These are phyloP conservation scores for Oryza brachyantha DNA, from an alignment of 176 grass and related monocot species.

Conservation along the genomic window DNA sequence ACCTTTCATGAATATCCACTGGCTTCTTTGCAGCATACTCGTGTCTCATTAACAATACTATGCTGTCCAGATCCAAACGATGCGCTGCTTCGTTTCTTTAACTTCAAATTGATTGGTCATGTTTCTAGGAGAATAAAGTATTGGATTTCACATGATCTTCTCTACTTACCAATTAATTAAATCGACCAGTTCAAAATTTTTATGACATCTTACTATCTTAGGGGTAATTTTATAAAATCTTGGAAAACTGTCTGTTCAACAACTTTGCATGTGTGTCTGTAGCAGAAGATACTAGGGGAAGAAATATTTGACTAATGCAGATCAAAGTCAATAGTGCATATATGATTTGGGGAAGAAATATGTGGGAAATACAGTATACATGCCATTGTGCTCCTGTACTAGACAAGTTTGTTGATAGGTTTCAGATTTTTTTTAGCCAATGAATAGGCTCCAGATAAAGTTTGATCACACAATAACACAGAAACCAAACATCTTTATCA, in stretches of 20 bases:
- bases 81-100: background rate
- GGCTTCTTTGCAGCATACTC: background rate
- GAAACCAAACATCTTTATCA: background rate
- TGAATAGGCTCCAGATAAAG: background rate
- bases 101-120: background rate
- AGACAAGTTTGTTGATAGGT: background rate
- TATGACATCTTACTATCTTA: background rate
- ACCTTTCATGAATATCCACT: slow-evolving; percentile 7
- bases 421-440: background rate
- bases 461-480: background rate
- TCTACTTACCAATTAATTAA: background rate
- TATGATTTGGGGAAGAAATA: background rate
- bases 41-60: background rate
- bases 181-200: background rate
- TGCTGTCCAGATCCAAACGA: slow-evolving; percentile 30
- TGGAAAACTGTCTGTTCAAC: background rate
- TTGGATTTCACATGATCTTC: background rate
- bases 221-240: background rate
- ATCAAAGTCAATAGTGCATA: background rate
- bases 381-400: background rate
- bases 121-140: background rate
- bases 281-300: background rate
- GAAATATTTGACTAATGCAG: background rate
- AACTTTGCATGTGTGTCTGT: background rate
- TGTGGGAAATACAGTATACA: background rate